Conservation (phyloP, 768 basidiomycete genomes). For the Hericium rajendrae region DNA sequence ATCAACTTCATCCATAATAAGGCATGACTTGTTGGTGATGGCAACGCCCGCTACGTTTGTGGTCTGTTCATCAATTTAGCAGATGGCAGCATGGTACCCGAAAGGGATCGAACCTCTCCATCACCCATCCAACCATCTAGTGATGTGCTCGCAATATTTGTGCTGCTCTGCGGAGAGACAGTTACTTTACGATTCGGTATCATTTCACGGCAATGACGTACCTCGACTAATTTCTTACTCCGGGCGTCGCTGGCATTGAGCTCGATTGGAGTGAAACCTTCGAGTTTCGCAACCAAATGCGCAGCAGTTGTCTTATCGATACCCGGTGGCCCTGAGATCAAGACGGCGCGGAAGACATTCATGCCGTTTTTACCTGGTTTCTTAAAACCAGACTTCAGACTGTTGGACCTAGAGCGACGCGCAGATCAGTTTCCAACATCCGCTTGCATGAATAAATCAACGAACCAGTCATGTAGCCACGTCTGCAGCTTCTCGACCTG, state of each 20-base stretch:
- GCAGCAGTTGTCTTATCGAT: constrained; percentile 98
- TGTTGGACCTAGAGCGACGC: constrained; percentile 52
- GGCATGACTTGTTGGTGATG: constrained; percentile 71
- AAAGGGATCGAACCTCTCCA: constrained; percentile 29
- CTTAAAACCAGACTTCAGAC: constrained; percentile 71
- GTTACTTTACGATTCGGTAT: background rate
- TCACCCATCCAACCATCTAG: constrained; percentile 79
- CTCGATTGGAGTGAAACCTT: constrained; percentile 88
- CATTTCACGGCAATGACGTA: constrained; percentile 20
- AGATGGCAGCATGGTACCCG: background rate
- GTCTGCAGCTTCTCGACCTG: constrained; percentile 79
- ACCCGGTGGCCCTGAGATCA: constrained; percentile 91
- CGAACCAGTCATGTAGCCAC: constrained; percentile 87
- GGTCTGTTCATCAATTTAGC: constrained; percentile 22
- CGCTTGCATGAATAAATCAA: background rate
- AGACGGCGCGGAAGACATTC: constrained; percentile 75
- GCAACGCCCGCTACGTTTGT: constrained; percentile 62
- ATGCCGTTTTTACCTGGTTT: constrained; percentile 89
- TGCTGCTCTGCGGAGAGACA: constrained; percentile 48
- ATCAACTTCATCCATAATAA: constrained; percentile 99
- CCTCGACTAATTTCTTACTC: constrained; percentile 96
- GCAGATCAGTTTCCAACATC: background rate
- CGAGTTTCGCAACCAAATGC: constrained; percentile 84
- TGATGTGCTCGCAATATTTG: constrained; percentile 84
- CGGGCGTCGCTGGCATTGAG: constrained; percentile 92